Base-by-base conservation (phyloP, 768 basidiomycete species). In the Termitomyces sp. region DNA sequence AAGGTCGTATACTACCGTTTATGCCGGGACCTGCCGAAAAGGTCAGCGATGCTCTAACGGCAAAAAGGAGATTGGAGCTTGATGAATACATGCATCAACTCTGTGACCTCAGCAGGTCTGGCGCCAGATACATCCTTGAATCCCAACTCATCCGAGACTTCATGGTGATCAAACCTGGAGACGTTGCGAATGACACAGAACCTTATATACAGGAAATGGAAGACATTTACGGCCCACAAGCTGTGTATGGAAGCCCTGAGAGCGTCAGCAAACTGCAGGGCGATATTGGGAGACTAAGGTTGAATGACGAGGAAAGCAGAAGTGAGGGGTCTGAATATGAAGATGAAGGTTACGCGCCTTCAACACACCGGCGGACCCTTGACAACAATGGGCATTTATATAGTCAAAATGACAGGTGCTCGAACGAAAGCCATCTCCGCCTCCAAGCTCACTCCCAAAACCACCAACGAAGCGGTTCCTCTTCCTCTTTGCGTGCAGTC, bases 21-120 rank as follows among this genome's bases (percentile, higher is more conserved):
- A 99, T 99, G 97, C 97, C 97, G 3, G 97, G 97, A 3, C 97
- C 95, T 5, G 84, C 90, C 7, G 80, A 89, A 28, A 76, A 86
- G 20, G 93, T 98, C 36, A 88, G 95, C 73, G 89, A 93, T 63
- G 79, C 81, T 43, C 79, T 98, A 63, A 96, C 95, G 30, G 85
- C 88, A 16, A 82, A 84, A 36, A 79, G 97, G 56, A 82, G 88
- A 61, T 79, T 77, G 20, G 97, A 98, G 68, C 80, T 99, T 32
- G 91, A 97, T 67, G 87, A 89, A 33, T 99, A 99, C 72, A 80
- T 98, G 40, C 82, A 82, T 67, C 84, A 85, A 55, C 79, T 99
- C 14, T 90, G 93, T 70, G 81, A 80, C 33, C 78, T 99, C 38
- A 86, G 82, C 67, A 71, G 75, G 57, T 75, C 77, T 16, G 87